Percentiles rank a stretch among this genome's conserved stretches.
phyloP scores from a whole-genome alignment of 2,329 filamentous ascomycete genomes.

The Colletotrichum paranaense region DNA sequence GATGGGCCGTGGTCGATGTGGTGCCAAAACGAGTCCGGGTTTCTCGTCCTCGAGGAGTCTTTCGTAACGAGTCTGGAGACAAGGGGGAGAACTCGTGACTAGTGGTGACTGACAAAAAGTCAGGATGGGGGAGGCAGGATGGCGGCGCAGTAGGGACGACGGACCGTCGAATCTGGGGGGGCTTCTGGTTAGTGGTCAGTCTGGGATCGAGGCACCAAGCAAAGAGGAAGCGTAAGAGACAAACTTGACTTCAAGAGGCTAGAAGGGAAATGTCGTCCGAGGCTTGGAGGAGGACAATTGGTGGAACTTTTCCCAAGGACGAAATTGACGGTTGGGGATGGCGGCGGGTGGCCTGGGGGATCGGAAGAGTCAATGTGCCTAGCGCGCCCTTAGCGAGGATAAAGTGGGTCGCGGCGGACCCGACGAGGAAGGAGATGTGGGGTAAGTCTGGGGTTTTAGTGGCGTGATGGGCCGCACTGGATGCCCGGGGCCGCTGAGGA shows the following conservation, averaged over 20 bases:
- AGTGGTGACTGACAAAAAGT: neutral
- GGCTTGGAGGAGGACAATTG: conserved; percentile 11
- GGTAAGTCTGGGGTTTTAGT: conserved; percentile 36
- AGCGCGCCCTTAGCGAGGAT: neutral
- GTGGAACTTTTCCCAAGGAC: conserved; percentile 26
- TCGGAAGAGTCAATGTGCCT: conserved; percentile 12
- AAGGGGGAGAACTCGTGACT: neutral
- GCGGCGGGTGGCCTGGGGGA: neutral
- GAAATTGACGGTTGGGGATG: conserved; percentile 2
- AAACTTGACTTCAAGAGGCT: conserved; percentile 21
- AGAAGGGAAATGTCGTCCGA: neutral
- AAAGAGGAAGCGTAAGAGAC: neutral
- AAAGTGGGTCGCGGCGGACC: neutral
- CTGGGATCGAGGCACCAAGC: too few relatives aligned
- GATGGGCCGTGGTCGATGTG: neutral
- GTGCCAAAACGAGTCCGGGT: neutral
- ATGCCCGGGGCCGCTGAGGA: neutral
- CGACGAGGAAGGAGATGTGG: conserved; percentile 5
- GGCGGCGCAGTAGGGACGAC: conserved; percentile 24
- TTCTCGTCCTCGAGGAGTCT: neutral
- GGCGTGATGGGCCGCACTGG: conserved; percentile 32
- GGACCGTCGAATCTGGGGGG: conserved; percentile 30
- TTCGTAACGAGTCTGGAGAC: neutral
- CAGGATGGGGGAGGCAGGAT: neutral
- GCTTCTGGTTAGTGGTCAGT: neutral